Evolutionary conservation across 2,329 filamentous ascomycete species (phyloP), one percentile per base, ranked within the genome.

Genomic region (Diaporthe aspalathi): DNA sequence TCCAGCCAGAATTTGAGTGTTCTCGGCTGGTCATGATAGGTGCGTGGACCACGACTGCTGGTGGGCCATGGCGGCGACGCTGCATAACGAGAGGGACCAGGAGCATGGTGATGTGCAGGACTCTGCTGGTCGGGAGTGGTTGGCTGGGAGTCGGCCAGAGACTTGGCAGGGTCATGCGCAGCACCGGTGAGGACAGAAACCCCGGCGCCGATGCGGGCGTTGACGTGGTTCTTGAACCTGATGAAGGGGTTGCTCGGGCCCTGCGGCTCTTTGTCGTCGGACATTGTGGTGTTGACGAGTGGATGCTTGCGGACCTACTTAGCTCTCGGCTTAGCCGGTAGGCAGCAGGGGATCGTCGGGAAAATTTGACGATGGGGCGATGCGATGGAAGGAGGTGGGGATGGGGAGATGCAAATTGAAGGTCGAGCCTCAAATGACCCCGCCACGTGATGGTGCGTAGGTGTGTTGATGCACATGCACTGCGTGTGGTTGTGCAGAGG

Each of bases 201-300:
- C 17, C 77, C 78, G 27, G 79, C 76, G 49, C 78, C 77, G 71
- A 85, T 76, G 68, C 79, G 80, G 53, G 75, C 74, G 74, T 85
- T 81, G 70, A 85, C 79, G 70, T 81, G 78, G 68, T 83, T 79
- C 74, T 81, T 84, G 76, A 81, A 83, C 70, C 80, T 80, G 49
- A 84, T 74, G 73, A 84, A 84, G n/a, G 78, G 77, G 68, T 83
- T 83, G 56, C 76, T 77, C 5, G 76, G 70, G 7, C 75, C 70
- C 14, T 66, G 71, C 43, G 71, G 68, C 35, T 73, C 65, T 14
- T 75, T 75, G 72, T 76, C 71, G 66, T 73, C 74, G 60, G 69
- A 67, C 75, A 77, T 76, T 11, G 9, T 68, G n/a, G 20, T 50
- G 60, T 24, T 27, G 16, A n/a, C 12, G 60, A 29, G 60, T 50